phyloP scores from a whole-genome alignment of 2,329 filamentous ascomycete genomes.

The Hortaea werneckii region DNA sequence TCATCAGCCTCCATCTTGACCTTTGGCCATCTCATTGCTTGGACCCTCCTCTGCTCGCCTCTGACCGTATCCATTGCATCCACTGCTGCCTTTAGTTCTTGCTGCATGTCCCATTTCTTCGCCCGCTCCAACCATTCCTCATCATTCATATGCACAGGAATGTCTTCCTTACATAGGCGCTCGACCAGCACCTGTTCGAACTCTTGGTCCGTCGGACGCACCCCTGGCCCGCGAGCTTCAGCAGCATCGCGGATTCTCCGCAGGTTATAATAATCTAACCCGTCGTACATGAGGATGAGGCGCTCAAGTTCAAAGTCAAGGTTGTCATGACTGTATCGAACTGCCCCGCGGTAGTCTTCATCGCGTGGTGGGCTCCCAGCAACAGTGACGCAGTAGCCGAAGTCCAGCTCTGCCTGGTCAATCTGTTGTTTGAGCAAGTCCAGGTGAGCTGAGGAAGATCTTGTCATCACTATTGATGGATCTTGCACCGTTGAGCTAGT shows the following conservation, averaged over 20 bases:
- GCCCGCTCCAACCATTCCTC: not conserved
- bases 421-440: constrained; percentile 1
- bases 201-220: not conserved
- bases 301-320: not conserved
- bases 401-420: not conserved
- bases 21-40: too few species aligned
- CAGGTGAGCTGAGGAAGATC: not conserved
- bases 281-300: not conserved
- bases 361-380: not conserved
- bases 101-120: not conserved
- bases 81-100: not conserved
- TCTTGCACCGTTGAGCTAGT: not conserved
- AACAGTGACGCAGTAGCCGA: not conserved
- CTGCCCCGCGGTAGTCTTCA: constrained; percentile 1
- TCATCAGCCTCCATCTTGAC: too few species aligned
- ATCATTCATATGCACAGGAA: not conserved
- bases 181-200: not conserved
- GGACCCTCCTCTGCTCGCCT: not conserved
- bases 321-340: not conserved
- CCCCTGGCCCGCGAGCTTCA: not conserved
- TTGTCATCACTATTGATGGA: not conserved
- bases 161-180: not conserved
- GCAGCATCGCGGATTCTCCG: constrained; percentile 1
- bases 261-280: not conserved
- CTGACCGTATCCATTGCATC: not conserved